Evolutionary conservation across 2,329 filamentous ascomycete genomes (phyloP).

Genomic region (Salinomyces thailandicus): DNA sequence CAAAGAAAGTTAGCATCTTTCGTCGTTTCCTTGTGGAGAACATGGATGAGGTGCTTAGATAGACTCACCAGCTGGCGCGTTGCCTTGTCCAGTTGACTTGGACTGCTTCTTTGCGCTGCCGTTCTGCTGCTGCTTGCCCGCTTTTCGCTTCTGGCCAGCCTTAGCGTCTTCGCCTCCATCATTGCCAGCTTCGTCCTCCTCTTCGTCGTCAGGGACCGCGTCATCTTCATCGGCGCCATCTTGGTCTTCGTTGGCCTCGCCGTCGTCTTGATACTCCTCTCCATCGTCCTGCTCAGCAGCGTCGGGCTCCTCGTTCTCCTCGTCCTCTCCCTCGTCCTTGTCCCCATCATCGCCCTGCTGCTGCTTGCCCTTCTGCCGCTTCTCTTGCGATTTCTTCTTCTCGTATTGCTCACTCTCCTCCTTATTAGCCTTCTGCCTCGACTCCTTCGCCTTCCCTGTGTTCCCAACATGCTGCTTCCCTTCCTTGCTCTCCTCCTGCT

Average conservation of each 20-base stretch:
- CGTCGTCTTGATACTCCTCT: conserved; percentile 19
- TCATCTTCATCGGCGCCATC: conserved; percentile 16
- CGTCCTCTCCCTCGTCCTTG: conserved; percentile 22
- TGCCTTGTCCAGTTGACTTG: conserved; percentile 13
- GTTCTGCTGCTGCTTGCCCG: conserved; percentile 6
- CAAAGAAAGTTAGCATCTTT: no score
- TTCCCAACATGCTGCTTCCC: conserved; percentile 37
- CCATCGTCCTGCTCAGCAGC: conserved; percentile 19
- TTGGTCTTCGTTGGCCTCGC: conserved; percentile 25
- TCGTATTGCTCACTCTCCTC: conserved; percentile 17
- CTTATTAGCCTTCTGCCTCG: conserved; percentile 29
- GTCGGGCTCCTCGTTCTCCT: conserved; percentile 16
- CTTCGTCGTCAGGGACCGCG: conserved; percentile 8
- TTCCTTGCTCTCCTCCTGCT: conserved; percentile 28
- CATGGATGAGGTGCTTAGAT: no score
- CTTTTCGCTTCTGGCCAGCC: conserved; percentile 14
- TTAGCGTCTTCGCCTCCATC: conserved; percentile 6
- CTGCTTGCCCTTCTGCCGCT: conserved; percentile 2
- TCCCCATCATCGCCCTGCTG: conserved; percentile 15
- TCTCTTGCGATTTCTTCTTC: conserved; percentile 13
- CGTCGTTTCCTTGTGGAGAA: no score
- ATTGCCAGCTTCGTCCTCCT: conserved; percentile 7
- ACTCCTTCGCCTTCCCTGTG: conserved; percentile 32
- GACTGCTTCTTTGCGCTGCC: conserved; percentile 27
- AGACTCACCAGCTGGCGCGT: conserved; percentile 12